These are phyloP conservation scores for Crithidia brevicula DNA, from an alignment of 208 protist species.

Conservation along the genomic window DNA sequence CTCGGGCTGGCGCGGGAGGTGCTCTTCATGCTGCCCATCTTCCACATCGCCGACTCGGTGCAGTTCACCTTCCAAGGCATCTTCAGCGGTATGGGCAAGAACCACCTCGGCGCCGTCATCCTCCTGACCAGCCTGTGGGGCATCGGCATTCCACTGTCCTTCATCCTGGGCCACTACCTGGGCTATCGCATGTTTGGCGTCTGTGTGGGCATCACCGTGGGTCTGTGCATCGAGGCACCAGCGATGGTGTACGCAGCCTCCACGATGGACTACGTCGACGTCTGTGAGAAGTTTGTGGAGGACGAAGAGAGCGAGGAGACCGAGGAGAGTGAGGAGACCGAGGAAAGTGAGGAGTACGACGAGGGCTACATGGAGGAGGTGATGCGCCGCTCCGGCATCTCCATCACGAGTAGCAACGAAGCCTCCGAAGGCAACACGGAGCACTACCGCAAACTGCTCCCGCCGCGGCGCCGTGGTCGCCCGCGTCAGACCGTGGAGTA, in stretches of 20 bases:
- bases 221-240: slow-evolving; percentile 82
- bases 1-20: slow-evolving; percentile 56
- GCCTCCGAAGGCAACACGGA: slow-evolving; percentile 38
- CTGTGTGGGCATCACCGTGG: slow-evolving; percentile 75
- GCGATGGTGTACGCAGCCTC: slow-evolving; percentile 65
- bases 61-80: slow-evolving; percentile 89
- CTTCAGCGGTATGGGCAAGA: slow-evolving; percentile 84
- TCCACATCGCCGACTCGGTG: slow-evolving; percentile 78
- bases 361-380: slow-evolving; percentile 72
- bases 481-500: slow-evolving; percentile 28
- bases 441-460: slow-evolving; percentile 54
- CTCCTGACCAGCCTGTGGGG: slow-evolving; percentile 76
- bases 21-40: slow-evolving; percentile 65
- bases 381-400: slow-evolving; percentile 80
- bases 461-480: slow-evolving; percentile 42
- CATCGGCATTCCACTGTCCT: slow-evolving; percentile 69
- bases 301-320: slow-evolving; percentile 62
- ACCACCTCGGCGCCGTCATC: slow-evolving; percentile 77
- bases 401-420: slow-evolving; percentile 30
- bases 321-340: slow-evolving; percentile 52
- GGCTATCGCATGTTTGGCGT: slow-evolving; percentile 71
- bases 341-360: slow-evolving; percentile 60
- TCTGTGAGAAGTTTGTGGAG: slow-evolving; percentile 70
- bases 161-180: slow-evolving; percentile 65
- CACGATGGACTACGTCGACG: slow-evolving; percentile 62